Percentiles rank a stretch among this genome's conserved stretches.
These are phyloP conservation scores for Tripterygium wilfordii DNA, from an alignment of 177 flowering plant genomes.

Conservation along the genomic window DNA sequence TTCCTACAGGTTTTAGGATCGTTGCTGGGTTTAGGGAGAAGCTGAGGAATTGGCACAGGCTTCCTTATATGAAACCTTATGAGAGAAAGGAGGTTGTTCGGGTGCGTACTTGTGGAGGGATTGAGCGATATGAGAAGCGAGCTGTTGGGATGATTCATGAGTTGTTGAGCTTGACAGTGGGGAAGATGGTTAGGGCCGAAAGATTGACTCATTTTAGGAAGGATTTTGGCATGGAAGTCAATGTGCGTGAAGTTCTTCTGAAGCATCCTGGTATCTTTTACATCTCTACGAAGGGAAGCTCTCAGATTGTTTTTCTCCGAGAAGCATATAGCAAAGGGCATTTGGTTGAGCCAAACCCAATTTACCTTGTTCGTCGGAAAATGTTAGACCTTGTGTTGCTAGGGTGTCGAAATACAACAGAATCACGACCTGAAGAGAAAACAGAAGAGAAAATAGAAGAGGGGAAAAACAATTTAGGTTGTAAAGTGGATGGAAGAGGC, in stretches of 20 bases:
- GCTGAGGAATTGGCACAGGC: constrained; percentile 78
- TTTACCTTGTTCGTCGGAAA: constrained; percentile 56
- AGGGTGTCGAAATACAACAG: constrained; percentile 41
- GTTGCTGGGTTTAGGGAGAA: constrained; percentile 54
- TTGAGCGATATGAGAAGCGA: constrained; percentile 74
- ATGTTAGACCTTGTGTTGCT: constrained; percentile 72
- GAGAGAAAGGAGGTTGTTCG: constrained; percentile 37
- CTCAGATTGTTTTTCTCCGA: constrained; percentile 65
- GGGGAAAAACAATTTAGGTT: constrained; percentile 3
- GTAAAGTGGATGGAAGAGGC: constrained; percentile 9
- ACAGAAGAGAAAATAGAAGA: constrained; percentile 15
- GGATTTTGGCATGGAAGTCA: constrained; percentile 69
- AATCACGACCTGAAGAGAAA: constrained; percentile 12
- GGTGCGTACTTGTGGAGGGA: constrained; percentile 49
- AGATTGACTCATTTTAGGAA: constrained; percentile 64
- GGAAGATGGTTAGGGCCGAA: constrained; percentile 75
- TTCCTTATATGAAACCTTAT: constrained; percentile 71
- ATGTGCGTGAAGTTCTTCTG: constrained; percentile 69
- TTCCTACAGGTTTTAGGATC: constrained; percentile 73
- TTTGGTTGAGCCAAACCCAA: constrained; percentile 52
- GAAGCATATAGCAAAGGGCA: constrained; percentile 74
- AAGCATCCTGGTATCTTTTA: constrained; percentile 92
- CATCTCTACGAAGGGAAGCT: constrained; percentile 66
- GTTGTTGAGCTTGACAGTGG: constrained; percentile 72
- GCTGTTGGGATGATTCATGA: constrained; percentile 82